Evolutionary conservation across 1,284 basidiomycete species (phyloP).

Genomic region (Tilletia walkeri): DNA sequence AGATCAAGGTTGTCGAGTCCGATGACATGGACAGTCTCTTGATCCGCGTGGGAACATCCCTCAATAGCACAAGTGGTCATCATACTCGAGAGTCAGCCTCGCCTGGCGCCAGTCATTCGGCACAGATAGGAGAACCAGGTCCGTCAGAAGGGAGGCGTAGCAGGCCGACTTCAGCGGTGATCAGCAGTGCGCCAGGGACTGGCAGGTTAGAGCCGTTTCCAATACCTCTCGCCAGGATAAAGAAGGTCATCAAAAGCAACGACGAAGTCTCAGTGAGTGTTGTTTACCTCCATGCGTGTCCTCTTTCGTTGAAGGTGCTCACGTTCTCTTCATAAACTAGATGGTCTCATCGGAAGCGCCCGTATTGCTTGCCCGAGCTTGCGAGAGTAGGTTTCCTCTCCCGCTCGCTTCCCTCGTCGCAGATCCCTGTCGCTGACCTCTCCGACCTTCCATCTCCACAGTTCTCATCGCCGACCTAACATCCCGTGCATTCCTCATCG

Average conservation of each 20-base stretch:
- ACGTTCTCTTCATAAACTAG: constrained; percentile 14
- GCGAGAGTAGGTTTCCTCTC: constrained; percentile 44
- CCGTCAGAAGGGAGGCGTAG: neutral
- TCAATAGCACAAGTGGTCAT: neutral
- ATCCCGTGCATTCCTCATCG: constrained; percentile 52
- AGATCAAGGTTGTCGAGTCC: constrained; percentile 3
- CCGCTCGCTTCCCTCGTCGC: neutral
- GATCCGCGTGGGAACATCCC: neutral
- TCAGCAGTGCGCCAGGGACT: neutral
- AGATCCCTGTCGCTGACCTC: neutral
- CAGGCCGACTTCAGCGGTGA: neutral
- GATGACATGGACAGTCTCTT: constrained; percentile 16
- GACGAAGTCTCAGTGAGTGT: constrained; percentile 48
- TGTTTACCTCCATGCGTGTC: neutral
- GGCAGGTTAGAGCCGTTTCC: neutral
- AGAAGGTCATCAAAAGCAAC: constrained; percentile 55
- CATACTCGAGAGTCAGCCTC: neutral
- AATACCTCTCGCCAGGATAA: constrained; percentile 52
- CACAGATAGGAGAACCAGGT: neutral
- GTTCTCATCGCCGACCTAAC: constrained; percentile 56
- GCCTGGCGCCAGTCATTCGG: neutral
- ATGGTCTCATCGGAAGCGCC: constrained; percentile 56
- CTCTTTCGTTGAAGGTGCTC: neutral
- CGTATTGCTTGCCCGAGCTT: constrained; percentile 53
- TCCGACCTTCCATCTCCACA: constrained; percentile 11